Evolutionary conservation across 1,284 basidiomycete genomes (phyloP).

Genomic region (Irpex sp.): DNA sequence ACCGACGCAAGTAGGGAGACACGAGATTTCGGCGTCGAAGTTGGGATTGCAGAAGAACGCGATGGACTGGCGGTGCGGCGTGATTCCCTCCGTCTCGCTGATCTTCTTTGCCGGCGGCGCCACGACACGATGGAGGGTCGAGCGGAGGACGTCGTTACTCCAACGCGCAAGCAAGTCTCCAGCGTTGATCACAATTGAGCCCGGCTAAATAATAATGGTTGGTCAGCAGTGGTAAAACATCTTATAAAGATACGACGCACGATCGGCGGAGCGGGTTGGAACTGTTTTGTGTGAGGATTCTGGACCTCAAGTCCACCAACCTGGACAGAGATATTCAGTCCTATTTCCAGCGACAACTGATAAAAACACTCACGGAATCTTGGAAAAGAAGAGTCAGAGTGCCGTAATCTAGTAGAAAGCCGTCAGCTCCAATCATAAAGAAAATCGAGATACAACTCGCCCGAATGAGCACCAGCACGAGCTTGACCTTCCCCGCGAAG

Average conservation of each 20-base stretch:
- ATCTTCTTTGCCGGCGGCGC: conserved; percentile 56
- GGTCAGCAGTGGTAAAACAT: not conserved
- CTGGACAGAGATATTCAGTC: conserved; percentile 24
- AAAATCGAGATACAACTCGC: conserved; percentile 28
- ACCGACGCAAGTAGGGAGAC: conserved; percentile 64
- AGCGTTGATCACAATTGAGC: conserved; percentile 81
- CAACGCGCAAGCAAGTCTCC: conserved; percentile 82
- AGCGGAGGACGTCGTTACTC: conserved; percentile 79
- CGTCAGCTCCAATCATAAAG: not conserved
- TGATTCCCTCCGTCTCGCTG: conserved; percentile 48
- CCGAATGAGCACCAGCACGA: conserved; percentile 79
- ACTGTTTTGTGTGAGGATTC: conserved; percentile 70
- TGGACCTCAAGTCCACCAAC: conserved; percentile 84
- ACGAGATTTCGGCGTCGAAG: conserved; percentile 61
- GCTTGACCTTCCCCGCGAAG: conserved; percentile 65
- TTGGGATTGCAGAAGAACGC: conserved; percentile 90
- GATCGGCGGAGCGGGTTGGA: conserved; percentile 72
- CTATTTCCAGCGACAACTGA: not conserved
- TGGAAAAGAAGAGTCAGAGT: conserved; percentile 84
- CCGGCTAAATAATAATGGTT: conserved; percentile 43
- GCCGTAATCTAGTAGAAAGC: conserved; percentile 61
- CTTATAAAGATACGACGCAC: conserved; percentile 38
- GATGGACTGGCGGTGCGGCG: conserved; percentile 72
- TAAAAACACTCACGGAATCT: conserved; percentile 49
- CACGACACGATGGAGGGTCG: conserved; percentile 81